Conservation (phyloP, 306 rosid species). For the Crotalaria pallida region DNA sequence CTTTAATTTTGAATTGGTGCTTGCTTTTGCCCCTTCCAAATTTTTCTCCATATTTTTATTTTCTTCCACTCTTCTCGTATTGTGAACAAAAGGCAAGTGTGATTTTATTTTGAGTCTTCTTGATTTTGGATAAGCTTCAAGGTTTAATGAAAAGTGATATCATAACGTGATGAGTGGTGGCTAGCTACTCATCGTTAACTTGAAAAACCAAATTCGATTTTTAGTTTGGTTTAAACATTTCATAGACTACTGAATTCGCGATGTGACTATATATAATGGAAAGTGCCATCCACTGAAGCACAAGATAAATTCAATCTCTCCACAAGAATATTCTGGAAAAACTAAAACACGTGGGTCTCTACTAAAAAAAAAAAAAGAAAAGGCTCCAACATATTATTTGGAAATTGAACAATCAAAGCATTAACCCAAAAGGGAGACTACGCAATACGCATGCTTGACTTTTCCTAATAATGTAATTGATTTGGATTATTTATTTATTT, state of each 20-base stretch:
- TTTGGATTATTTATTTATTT: no score
- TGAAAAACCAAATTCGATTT: not conserved
- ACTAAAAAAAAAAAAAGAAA: no score
- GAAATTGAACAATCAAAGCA: not conserved
- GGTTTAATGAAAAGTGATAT: conserved; percentile 5
- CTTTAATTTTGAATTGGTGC: not conserved
- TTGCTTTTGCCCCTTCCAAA: not conserved
- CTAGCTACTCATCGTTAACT: not conserved
- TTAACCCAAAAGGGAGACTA: not conserved
- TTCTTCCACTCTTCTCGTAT: not conserved
- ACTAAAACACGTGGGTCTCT: not conserved
- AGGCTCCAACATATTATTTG: not conserved
- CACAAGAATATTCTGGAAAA: not conserved
- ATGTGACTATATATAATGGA: not conserved
- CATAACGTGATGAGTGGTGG: not conserved
- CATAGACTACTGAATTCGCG: not conserved
- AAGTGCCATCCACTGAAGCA: not conserved
- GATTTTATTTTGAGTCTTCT: not conserved
- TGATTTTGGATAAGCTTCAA: conserved; percentile 18
- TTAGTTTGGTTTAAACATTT: not conserved
- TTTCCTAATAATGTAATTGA: not conserved
- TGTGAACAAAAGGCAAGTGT: not conserved
- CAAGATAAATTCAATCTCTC: not conserved
- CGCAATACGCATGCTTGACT: not conserved
- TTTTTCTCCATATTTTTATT: not conserved